Evolutionary conservation across 495 filamentous ascomycete species (phyloP), one percentile per base, ranked within the genome.

Genomic region (Xylaria castorea): DNA sequence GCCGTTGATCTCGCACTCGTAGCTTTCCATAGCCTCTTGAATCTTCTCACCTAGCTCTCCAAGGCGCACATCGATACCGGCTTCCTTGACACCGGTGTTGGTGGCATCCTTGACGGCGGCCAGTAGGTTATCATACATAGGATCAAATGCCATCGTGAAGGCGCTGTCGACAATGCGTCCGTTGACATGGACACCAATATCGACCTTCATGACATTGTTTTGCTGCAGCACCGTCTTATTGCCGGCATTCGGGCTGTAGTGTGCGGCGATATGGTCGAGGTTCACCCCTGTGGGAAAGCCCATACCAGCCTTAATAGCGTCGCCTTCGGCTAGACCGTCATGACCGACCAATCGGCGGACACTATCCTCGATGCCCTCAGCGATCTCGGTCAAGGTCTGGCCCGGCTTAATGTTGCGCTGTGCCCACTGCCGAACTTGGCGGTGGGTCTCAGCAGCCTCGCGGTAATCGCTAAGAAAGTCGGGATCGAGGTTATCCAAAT

Each of bases 121-220:
- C 20, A 97, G 86, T 20, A 97, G 85, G 72, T 91, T 92, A 77
- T 97, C 94, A 79, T 97, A 97, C 66, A 90, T 89, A 0, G 91
- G 92, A 77, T 97, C 92, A 75, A 94, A 96, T 22, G 93, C 85
- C 86, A 97, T 87, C 16, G 94, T 97, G 80, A 97, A 97, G 6
- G 94, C 94, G 80, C 92, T 94, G 83, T 97, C 94, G 34, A 97
- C 92, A 77, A 97, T 97, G 67, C 92, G 87, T 11, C 94, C 94
- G 78, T 94, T 96, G 76, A 97, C 88, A 74, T 97, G 94, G 11
- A 95, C 93, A 48, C 94, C 94, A 71, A 97, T 94, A 80, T 97
- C 94, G 55, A 97, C 92, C 80, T 94, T 97, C 92, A 97, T 91
- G 40, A 97, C 94, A 81, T 97, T 93, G 61, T 90, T 90, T 66